Conservation (phyloP, 139 green algal genomes). For the Diplosphaera chodatii region DNA sequence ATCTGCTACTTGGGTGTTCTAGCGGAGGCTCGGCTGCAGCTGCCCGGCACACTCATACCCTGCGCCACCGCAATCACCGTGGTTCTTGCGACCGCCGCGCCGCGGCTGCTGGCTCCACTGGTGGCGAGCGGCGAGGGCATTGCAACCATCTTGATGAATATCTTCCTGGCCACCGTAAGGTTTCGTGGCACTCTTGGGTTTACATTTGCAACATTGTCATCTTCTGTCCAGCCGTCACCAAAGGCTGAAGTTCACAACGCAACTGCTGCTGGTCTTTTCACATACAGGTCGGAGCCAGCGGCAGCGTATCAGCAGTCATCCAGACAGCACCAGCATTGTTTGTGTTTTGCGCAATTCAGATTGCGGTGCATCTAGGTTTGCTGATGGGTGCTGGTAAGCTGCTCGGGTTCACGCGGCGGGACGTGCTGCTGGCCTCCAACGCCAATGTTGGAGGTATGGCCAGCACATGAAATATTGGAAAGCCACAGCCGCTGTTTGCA, state of each 20-base stretch:
- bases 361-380: constrained; percentile 49
- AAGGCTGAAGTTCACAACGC: too few species aligned
- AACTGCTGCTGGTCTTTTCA: too few species aligned
- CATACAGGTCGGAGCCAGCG: constrained; percentile 61
- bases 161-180: constrained; percentile 85
- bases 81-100: constrained; percentile 51
- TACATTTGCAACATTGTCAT: too few species aligned
- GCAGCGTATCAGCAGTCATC: constrained; percentile 65
- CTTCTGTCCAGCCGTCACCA: too few species aligned
- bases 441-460: constrained; percentile 91
- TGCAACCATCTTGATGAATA: constrained; percentile 75
- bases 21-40: constrained; percentile 8
- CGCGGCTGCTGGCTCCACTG: constrained; percentile 40
- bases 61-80: constrained; percentile 34
- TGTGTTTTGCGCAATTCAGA: constrained; percentile 66
- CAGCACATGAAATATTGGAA: too few species aligned
- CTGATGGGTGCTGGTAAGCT: constrained; percentile 54
- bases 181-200: too few species aligned
- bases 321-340: constrained; percentile 79
- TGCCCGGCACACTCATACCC: constrained; percentile 15
- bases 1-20: constrained; percentile 45
- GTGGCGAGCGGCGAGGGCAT: constrained; percentile 62
- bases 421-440: constrained; percentile 82
- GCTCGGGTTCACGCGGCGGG: constrained; percentile 45
- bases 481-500: too few species aligned